These are phyloP conservation scores for Fallopia convolvulus DNA, from an alignment of 148 eudicot species.

Conservation along the genomic window DNA sequence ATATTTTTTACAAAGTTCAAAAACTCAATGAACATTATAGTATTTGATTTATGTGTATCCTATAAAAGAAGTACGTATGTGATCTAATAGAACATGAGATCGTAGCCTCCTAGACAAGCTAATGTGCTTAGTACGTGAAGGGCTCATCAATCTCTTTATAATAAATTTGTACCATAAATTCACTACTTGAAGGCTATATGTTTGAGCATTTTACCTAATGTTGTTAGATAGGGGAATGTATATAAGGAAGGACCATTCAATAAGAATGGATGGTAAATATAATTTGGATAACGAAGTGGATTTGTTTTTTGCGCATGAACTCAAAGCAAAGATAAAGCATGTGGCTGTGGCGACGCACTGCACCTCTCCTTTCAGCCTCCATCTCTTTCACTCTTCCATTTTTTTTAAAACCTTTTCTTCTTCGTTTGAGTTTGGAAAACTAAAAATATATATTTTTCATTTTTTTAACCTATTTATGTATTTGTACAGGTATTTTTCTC, in stretches of 20 bases:
- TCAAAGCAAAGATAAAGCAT: not conserved
- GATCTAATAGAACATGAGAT: no score
- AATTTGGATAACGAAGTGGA: not conserved
- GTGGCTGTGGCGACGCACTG: not conserved
- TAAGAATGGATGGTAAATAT: not conserved
- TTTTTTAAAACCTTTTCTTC: not conserved
- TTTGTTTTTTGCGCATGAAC: slow-evolving; percentile 10
- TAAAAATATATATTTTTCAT: not conserved
- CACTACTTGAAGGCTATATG: not conserved
- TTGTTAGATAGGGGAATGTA: not conserved
- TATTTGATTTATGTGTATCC: no score
- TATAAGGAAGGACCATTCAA: not conserved
- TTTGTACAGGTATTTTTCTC: not conserved
- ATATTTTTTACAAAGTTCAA: no score
- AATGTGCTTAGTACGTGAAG: no score
- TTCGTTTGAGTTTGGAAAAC: not conserved
- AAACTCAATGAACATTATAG: no score
- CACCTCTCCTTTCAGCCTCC: slow-evolving; percentile 6
- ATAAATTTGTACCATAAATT: not conserved
- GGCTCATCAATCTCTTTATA: no score
- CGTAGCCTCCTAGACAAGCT: no score
- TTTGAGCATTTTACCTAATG: not conserved
- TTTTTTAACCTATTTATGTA: not conserved
- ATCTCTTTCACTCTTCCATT: not conserved
- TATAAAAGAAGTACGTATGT: no score